Evolutionary conservation across 192 early-diverging fungal species (phyloP).

Genomic region (Endogone sp.): DNA sequence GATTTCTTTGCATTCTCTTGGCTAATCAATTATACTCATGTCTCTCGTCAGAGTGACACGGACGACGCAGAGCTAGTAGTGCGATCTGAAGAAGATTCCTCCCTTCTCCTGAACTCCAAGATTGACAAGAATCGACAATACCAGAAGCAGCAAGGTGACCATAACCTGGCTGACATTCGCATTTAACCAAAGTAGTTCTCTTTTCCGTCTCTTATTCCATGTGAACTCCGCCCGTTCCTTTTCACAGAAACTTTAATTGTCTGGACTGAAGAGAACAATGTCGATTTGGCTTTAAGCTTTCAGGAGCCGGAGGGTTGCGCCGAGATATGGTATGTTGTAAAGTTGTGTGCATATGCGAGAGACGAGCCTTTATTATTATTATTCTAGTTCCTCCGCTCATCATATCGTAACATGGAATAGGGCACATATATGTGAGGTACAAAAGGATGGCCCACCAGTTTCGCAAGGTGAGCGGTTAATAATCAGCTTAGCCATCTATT

Average conservation of each 20-base stretch:
- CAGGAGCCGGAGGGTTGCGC: conserved; percentile 85
- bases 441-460: conserved; percentile 9
- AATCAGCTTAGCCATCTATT: no score
- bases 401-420: no score
- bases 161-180: no score
- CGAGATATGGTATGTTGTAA: conserved; percentile 65
- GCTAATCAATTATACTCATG: background rate
- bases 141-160: conserved; percentile 86
- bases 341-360: no score
- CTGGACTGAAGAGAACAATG: conserved; percentile 77
- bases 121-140: conserved; percentile 74
- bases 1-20: background rate
- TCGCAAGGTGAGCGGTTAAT: no score
- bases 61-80: conserved; percentile 47
- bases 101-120: conserved; percentile 66
- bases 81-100: conserved; percentile 55
- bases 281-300: conserved; percentile 91
- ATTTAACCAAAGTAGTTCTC: no score
- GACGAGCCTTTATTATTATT: no score
- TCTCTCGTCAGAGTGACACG: conserved; percentile 4
- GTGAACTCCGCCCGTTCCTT: no score
- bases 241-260: conserved; percentile 85
- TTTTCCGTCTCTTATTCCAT: no score
- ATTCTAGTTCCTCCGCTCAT: no score
- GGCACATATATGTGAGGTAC: conserved; percentile 18